Evolutionary conservation across 1,139 yeast genomes (phyloP), one percentile per base, ranked within the genome.

Genomic region (Lodderomyces metapsilosis): DNA sequence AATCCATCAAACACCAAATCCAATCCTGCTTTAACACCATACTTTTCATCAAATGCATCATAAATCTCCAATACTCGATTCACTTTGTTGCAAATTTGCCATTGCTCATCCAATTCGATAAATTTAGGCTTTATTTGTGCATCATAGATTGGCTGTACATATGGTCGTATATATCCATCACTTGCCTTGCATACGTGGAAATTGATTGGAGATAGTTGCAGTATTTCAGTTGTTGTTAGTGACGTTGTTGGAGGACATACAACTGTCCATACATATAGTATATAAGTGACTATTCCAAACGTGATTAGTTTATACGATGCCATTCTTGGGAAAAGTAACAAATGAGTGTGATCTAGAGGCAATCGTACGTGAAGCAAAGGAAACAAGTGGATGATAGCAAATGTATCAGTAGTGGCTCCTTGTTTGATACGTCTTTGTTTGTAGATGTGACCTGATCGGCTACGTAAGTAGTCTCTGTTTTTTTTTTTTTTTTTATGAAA

Each of bases 171-270:
- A 21, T 40, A 42, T 13, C 23, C 24, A 36, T 47, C 41, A 34
- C 47, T 42, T 3, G 43, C 9, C 20, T 31, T 34, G 40, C 54
- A 51, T 35, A 49, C 40, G 39, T 50, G 52, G 34, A 46, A 44
- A 36, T 45, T 47, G 11, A 50, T 39, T 2, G 54, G 53, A 2
- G 53, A 37, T 25, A 43, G 39, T 15, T 36, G 11, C 13, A 20
- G 12, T 2, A 35, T 22, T 15, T 18, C 15, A n/a, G 25, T 18
- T 18, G 25, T 5, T 12, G 36, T 21, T 34, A 36, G 6, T 24
- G 32, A 22, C 13, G 40, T 22, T 20, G 40, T 41, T 11, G 46
- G 33, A 9, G 53, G 52, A 43, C 54, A 51, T 6, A 48, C 39
- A 30, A 36, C 42, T 3, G 46, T 46, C 46, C 48, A 49, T 5